phyloP scores from a whole-genome alignment of 2,329 filamentous ascomycete genomes.

The Nemania abortiva region DNA sequence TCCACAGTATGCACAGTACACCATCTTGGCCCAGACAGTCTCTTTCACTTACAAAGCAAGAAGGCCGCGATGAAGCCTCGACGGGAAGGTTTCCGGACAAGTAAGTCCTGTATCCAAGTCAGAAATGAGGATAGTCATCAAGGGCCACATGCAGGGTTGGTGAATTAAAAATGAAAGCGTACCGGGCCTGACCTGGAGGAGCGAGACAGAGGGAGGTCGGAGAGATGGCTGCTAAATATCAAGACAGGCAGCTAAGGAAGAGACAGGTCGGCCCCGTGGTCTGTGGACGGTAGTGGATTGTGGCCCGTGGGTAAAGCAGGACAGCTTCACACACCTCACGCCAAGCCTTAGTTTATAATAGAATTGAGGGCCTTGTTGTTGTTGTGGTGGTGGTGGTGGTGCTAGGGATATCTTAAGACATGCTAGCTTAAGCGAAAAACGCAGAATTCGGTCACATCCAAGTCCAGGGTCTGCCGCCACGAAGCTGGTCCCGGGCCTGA shows the following conservation, averaged over 20 bases:
- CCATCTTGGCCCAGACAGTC: constrained; percentile 42
- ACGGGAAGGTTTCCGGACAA: not conserved
- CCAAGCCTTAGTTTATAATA: constrained; percentile 28
- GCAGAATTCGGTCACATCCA: constrained; percentile 43
- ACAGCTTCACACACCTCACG: constrained; percentile 44
- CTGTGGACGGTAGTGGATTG: not conserved
- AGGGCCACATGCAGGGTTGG: not conserved
- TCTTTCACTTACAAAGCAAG: constrained; percentile 28
- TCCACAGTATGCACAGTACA: constrained; percentile 67
- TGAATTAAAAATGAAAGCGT: constrained; percentile 8
- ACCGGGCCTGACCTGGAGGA: constrained; percentile 6
- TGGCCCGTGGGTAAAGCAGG: not conserved
- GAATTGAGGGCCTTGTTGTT: constrained; percentile 39
- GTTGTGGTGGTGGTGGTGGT: too few relatives aligned
- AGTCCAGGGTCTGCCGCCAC: constrained; percentile 45
- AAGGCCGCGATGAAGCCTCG: not conserved
- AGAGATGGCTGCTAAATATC: constrained; percentile 44
- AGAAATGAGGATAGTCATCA: not conserved
- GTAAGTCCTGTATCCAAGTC: not conserved
- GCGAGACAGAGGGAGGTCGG: constrained; percentile 34
- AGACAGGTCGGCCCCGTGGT: constrained; percentile 1
- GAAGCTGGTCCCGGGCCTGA: constrained; percentile 25
- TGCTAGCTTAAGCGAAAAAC: constrained; percentile 41
- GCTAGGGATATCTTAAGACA: constrained; percentile 48
- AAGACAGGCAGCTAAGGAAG: constrained; percentile 15